Conservation (phyloP, 331 rosid species). For the Saraca asoca region DNA sequence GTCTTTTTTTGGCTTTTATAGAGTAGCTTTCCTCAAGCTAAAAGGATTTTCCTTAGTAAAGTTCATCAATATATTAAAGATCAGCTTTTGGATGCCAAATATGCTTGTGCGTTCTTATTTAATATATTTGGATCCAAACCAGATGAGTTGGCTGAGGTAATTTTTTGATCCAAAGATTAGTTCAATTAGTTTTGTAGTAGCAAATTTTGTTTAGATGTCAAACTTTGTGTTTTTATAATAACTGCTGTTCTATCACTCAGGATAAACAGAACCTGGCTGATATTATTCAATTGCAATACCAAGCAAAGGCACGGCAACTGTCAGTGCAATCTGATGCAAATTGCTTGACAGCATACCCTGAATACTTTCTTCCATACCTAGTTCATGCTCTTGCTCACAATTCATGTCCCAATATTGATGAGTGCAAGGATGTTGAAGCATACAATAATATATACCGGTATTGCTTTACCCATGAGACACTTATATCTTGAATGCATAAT, state of each 20-base stretch:
- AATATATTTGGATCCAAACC: conserved; percentile 60
- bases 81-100: conserved; percentile 87
- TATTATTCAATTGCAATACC: conserved; percentile 89
- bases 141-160: conserved; percentile 75
- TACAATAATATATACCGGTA: conserved; percentile 82
- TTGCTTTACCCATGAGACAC: conserved; percentile 21
- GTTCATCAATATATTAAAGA: conserved; percentile 89
- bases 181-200: background rate
- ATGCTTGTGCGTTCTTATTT: conserved; percentile 76
- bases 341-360: conserved; percentile 73
- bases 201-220: conserved; percentile 15
- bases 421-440: conserved; percentile 79
- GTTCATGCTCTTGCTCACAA: conserved; percentile 88
- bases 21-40: conserved; percentile 80
- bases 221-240: conserved; percentile 28
- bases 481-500: background rate
- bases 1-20: conserved; percentile 49
- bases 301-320: conserved; percentile 68
- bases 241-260: conserved; percentile 53
- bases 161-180: conserved; percentile 21
- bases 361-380: conserved; percentile 74
- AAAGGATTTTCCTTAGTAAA: conserved; percentile 69
- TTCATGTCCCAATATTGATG: conserved; percentile 84
- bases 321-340: conserved; percentile 66
- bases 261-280: conserved; percentile 78